phyloP scores from a whole-genome alignment of 108 stramenopile genomes.

The Pseudonitzschia multistriata region DNA sequence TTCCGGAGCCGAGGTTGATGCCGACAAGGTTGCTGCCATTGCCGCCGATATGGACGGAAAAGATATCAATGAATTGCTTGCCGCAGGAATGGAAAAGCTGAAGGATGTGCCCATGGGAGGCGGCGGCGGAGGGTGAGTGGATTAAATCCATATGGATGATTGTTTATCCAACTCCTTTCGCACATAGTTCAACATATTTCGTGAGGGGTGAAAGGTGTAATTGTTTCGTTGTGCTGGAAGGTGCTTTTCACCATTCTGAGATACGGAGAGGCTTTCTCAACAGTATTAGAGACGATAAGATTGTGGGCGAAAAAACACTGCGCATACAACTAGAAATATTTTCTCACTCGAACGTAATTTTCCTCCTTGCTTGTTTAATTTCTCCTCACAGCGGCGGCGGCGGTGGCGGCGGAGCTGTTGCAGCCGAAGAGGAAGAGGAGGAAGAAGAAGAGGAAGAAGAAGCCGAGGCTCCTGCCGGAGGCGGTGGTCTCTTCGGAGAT shows the following conservation, averaged over 20 bases:
- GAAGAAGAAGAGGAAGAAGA: constrained; percentile 60
- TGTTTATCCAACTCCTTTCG: background rate
- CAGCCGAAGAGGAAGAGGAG: constrained; percentile 39
- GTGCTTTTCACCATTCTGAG: too few species aligned
- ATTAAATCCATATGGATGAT: constrained; percentile 19
- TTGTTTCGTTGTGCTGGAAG: too few species aligned
- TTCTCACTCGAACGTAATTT: background rate
- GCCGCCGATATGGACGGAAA: constrained; percentile 82
- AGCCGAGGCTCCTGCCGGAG: constrained; percentile 58
- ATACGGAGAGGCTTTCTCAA: too few species aligned
- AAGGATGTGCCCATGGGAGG: constrained; percentile 93
- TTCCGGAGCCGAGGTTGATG: constrained; percentile 72
- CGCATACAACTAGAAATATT: too few species aligned
- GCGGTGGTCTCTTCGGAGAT: constrained; percentile 80
- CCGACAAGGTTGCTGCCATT: constrained; percentile 62
- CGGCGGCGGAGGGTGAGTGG: constrained; percentile 78
- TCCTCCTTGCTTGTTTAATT: background rate
- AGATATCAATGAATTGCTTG: constrained; percentile 78
- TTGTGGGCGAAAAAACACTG: background rate
- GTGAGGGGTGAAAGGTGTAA: background rate
- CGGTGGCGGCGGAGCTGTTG: constrained; percentile 51
- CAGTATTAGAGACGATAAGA: too few species aligned
- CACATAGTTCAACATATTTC: background rate
- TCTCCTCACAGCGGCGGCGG: constrained; percentile 30
- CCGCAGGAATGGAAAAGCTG: constrained; percentile 82